Conservation (phyloP, 1,139 yeast species). For the Scheffersomyces illinoinensis region DNA sequence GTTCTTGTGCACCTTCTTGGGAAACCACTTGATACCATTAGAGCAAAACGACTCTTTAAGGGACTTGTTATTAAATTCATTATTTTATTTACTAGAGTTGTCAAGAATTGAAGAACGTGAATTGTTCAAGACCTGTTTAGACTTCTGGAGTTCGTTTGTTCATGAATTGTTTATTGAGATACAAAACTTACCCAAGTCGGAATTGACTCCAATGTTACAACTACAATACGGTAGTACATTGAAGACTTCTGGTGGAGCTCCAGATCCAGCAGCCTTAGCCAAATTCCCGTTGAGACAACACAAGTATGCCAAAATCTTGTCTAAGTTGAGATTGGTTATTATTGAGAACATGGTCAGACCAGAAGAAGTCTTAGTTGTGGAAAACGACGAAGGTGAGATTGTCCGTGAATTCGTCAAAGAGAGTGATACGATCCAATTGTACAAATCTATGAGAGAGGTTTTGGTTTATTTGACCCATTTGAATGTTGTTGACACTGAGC, state of each 20-base stretch:
- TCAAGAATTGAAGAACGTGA: slow-evolving; percentile 95
- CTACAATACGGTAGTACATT: slow-evolving; percentile 56
- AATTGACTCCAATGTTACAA: slow-evolving; percentile 75
- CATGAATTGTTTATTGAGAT: slow-evolving; percentile 81
- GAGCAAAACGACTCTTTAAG: slow-evolving; percentile 63
- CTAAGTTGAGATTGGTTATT: slow-evolving; percentile 83
- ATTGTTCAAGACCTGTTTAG: slow-evolving; percentile 90
- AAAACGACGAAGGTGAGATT: slow-evolving; percentile 98
- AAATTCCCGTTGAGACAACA: slow-evolving; percentile 85
- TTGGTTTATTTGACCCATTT: slow-evolving; percentile 92
- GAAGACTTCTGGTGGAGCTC: slow-evolving; percentile 72
- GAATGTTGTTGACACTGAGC: slow-evolving; percentile 91
- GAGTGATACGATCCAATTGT: slow-evolving; percentile 92
- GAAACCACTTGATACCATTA: slow-evolving; percentile 72
- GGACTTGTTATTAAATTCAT: slow-evolving; percentile 68
- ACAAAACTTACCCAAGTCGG: slow-evolving; percentile 72
- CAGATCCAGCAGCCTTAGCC: slow-evolving; percentile 76
- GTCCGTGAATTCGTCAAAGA: slow-evolving; percentile 97
- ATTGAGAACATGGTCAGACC: slow-evolving; percentile 98
- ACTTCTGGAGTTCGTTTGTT: slow-evolving; percentile 89
- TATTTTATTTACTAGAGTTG: slow-evolving; percentile 77
- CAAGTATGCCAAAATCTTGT: slow-evolving; percentile 70
- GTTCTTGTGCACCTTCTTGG: slow-evolving; percentile 82
- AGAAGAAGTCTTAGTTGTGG: slow-evolving; percentile 94
- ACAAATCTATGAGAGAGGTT: slow-evolving; percentile 94